Evolutionary conservation across 163 green algal species (phyloP).

Genomic region (Trebouxia gelatinosa): DNA sequence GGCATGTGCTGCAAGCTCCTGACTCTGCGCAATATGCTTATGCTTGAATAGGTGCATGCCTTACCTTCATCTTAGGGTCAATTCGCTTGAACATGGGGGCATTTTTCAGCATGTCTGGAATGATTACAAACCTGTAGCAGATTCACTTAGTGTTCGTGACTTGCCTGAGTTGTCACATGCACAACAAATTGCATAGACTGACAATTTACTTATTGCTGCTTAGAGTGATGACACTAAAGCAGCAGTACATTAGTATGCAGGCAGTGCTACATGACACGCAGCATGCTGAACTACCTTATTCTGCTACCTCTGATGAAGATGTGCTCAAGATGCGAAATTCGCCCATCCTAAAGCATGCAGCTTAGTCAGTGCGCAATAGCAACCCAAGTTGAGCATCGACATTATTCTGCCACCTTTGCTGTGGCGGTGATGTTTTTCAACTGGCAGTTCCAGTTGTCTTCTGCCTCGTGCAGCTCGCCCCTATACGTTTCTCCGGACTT

Average conservation of each 20-base stretch:
- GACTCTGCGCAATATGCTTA: neutral
- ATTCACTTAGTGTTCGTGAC: neutral
- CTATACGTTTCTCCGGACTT: slow-evolving; percentile 96
- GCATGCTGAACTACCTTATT: slow-evolving; percentile 49
- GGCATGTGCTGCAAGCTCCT: neutral
- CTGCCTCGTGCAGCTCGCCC: slow-evolving; percentile 88
- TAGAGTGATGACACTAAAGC: too few species aligned
- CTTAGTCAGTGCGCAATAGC: too few species aligned
- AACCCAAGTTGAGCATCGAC: too few species aligned
- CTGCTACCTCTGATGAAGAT: slow-evolving; percentile 86
- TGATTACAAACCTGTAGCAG: slow-evolving; percentile 76
- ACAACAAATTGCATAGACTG: too few species aligned
- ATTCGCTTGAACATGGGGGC: slow-evolving; percentile 98
- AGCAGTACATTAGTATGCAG: neutral
- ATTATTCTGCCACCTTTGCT: slow-evolving; percentile 67
- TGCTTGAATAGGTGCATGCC: neutral
- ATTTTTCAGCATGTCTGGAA: slow-evolving; percentile 99
- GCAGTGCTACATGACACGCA: neutral
- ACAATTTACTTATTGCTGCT: too few species aligned
- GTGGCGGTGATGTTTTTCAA: slow-evolving; percentile 93
- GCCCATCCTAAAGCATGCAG: slow-evolving; percentile 67
- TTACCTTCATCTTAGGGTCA: slow-evolving; percentile 68
- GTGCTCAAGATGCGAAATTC: slow-evolving; percentile 83
- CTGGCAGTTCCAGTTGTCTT: slow-evolving; percentile 99
- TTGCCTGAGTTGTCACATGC: too few species aligned